Percentiles rank a stretch among this genome's conserved stretches.
phyloP scores from a whole-genome alignment of 352 stramenopile species.

The Elongisporangium anandrum region DNA sequence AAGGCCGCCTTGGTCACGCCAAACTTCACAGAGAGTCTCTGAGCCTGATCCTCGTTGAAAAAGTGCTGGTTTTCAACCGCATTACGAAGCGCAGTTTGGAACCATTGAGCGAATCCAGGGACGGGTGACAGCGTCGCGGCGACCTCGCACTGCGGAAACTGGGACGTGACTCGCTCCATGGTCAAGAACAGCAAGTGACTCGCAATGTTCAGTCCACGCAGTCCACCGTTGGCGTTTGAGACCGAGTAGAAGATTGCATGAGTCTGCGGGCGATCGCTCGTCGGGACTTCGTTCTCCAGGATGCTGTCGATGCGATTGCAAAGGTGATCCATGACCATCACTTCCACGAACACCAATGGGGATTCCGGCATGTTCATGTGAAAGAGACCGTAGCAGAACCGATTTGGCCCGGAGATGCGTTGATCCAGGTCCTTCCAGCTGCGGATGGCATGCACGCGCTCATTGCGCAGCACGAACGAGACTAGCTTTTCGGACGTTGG shows the following conservation, averaged over 20 bases:
- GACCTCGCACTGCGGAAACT: constrained; percentile 61
- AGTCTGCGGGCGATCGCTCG: constrained; percentile 33
- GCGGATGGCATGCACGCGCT: constrained; percentile 71
- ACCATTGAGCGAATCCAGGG: constrained; percentile 69
- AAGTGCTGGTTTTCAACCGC: constrained; percentile 23
- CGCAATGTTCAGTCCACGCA: constrained; percentile 79
- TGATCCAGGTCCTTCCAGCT: constrained; percentile 63
- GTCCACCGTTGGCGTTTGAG: constrained; percentile 69
- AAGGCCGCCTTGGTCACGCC: constrained; percentile 49
- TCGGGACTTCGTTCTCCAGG: constrained; percentile 41
- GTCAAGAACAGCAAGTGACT: constrained; percentile 82
- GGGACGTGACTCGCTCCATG: constrained; percentile 64
- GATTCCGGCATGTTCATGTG: constrained; percentile 70
- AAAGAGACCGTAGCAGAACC: constrained; percentile 82
- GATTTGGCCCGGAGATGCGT: constrained; percentile 55
- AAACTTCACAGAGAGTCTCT: constrained; percentile 52
- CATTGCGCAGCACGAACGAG: constrained; percentile 67
- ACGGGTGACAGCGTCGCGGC: constrained; percentile 77
- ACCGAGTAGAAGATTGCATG: constrained; percentile 88
- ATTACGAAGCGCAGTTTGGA: constrained; percentile 36
- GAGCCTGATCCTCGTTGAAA: constrained; percentile 45
- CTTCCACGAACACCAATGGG: constrained; percentile 76
- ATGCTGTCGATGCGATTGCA: constrained; percentile 62
- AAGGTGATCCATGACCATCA: constrained; percentile 63
- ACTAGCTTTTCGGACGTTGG: constrained; percentile 63